Percentiles rank a stretch among this genome's conserved stretches.
Conservation (phyloP, 1,284 basidiomycete genomes). For the Coriolopsis trogii region DNA sequence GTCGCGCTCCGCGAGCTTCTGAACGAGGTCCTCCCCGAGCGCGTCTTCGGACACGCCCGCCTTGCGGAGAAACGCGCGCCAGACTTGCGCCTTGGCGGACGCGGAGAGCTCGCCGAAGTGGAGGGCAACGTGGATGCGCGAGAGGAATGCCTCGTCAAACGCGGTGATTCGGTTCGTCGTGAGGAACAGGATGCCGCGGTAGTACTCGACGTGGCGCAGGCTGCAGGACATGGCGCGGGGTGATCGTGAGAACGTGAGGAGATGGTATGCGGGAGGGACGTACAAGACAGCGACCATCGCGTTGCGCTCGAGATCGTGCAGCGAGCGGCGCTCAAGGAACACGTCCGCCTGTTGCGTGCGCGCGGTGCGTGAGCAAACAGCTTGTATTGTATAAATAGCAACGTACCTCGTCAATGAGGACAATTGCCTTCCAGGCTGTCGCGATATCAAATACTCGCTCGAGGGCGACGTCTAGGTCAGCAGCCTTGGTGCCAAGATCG, state of each 20-base stretch:
- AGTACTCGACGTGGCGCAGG: constrained; percentile 65
- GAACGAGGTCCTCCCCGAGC: constrained; percentile 44
- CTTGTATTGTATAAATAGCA: constrained; percentile 25
- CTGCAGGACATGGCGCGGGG: constrained; percentile 28
- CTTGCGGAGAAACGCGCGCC: constrained; percentile 57
- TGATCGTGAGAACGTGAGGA: neutral
- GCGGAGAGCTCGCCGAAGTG: constrained; percentile 57
- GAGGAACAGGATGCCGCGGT: constrained; percentile 66
- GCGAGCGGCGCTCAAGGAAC: constrained; percentile 64
- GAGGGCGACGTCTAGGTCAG: constrained; percentile 29
- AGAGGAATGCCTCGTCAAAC: constrained; percentile 70
- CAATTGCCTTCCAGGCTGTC: constrained; percentile 64
- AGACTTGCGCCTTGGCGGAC: constrained; percentile 53
- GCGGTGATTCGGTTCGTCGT: constrained; percentile 67
- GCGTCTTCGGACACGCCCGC: constrained; percentile 20
- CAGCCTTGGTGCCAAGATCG: constrained; percentile 56
- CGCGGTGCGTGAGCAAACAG: neutral
- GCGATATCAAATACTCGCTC: constrained; percentile 45
- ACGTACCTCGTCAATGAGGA: constrained; percentile 58
- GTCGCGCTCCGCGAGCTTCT: constrained; percentile 46
- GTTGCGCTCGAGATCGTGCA: constrained; percentile 62
- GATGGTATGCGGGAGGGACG: constrained; percentile 4
- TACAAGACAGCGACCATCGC: constrained; percentile 66
- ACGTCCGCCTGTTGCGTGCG: constrained; percentile 35
- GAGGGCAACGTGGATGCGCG: constrained; percentile 66